These are phyloP conservation scores for Dysphania ambrosioides DNA, from an alignment of 148 eudicot genomes.

Conservation along the genomic window DNA sequence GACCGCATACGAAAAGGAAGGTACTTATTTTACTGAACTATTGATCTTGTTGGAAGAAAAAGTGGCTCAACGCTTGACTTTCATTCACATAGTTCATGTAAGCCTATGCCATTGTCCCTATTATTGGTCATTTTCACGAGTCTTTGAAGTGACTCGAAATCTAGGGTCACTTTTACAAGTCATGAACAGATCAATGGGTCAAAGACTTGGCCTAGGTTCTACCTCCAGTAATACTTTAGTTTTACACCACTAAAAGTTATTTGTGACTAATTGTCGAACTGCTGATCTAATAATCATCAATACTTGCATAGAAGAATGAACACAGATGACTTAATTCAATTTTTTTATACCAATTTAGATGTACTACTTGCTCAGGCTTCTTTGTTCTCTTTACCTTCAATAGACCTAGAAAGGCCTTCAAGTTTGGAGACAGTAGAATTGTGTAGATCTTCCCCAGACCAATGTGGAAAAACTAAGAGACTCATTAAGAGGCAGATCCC, in stretches of 20 bases:
- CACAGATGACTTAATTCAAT: background rate
- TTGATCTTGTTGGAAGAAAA: background rate
- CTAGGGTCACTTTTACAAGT: conserved; percentile 12
- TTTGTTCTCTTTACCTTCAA: conserved; percentile 46
- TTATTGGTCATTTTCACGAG: background rate
- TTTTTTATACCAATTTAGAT: background rate
- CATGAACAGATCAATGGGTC: background rate
- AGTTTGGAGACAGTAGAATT: conserved; percentile 64
- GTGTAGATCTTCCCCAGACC: conserved; percentile 95
- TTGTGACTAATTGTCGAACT: background rate
- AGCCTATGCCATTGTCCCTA: background rate
- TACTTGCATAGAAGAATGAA: background rate
- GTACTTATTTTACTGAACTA: background rate
- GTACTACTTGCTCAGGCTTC: background rate
- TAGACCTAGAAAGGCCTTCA: conserved; percentile 70
- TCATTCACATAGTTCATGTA: conserved; percentile 23
- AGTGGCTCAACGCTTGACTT: background rate
- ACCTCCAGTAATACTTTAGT: background rate
- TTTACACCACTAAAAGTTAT: conserved; percentile 6
- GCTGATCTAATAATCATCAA: background rate
- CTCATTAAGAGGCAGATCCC: conserved; percentile 77
- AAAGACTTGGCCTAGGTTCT: background rate
- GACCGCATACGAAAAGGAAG: background rate
- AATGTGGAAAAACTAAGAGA: conserved; percentile 66
- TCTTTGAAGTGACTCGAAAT: background rate